Conservation (phyloP, 306 rosid species). For the barrel medic (Medicago truncatula) region DNA sequence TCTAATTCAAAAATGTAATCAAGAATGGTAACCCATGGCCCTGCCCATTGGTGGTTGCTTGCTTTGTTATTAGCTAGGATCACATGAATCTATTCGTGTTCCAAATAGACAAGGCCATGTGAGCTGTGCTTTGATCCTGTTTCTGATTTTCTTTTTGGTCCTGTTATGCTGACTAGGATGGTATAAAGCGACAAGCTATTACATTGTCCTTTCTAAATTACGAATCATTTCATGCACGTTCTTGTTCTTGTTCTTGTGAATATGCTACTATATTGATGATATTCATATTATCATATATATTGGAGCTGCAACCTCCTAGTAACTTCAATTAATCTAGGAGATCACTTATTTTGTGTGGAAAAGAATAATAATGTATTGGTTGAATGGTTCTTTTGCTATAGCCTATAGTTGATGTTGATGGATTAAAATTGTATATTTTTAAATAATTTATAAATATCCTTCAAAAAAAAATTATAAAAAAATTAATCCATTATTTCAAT, state of each 20-base stretch:
- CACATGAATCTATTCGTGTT: conserved; percentile 46
- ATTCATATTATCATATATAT: too few species aligned
- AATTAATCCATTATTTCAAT: too few species aligned
- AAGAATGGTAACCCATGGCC: conserved; percentile 46
- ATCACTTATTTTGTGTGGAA: too few species aligned
- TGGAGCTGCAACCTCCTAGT: neutral
- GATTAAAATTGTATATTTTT: too few species aligned
- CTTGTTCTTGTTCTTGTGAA: neutral
- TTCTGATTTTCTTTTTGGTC: conserved; percentile 15
- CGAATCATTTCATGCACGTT: conserved; percentile 44
- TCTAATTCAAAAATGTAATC: conserved; percentile 33
- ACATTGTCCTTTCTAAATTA: conserved; percentile 38
- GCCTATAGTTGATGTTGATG: too few species aligned
- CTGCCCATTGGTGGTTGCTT: conserved; percentile 32
- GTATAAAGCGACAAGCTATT: conserved; percentile 40
- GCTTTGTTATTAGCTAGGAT: conserved; percentile 18
- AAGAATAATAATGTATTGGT: too few species aligned
- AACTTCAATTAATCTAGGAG: too few species aligned
- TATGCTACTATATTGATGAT: neutral
- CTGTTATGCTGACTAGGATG: conserved; percentile 23
- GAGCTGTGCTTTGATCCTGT: conserved; percentile 39
- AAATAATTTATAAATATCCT: too few species aligned
- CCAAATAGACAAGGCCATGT: conserved; percentile 37
- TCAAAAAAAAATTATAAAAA: too few species aligned
- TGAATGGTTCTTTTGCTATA: too few species aligned